Conservation (phyloP, 331 rosid genomes). For the Rhamnella rubrinervis region DNA sequence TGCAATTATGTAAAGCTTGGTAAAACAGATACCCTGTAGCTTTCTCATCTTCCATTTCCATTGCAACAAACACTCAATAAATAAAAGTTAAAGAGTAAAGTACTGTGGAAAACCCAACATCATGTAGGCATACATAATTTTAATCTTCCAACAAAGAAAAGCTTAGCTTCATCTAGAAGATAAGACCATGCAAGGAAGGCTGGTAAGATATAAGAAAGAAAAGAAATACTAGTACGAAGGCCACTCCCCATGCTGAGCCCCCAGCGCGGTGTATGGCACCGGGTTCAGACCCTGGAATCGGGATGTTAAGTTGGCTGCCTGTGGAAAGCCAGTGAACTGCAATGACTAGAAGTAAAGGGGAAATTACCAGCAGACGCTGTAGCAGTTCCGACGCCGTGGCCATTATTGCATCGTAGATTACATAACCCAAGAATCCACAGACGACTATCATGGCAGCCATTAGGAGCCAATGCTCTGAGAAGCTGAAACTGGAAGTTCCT, state of each 20-base stretch:
- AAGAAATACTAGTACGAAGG: constrained; percentile 46
- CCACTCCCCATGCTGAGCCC: constrained; percentile 80
- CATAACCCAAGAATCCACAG: constrained; percentile 48
- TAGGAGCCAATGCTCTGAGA: constrained; percentile 54
- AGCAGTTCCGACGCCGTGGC: constrained; percentile 64
- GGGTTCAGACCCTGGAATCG: constrained; percentile 76
- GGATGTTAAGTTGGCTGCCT: constrained; percentile 48
- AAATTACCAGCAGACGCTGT: constrained; percentile 61
- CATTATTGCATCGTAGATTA: constrained; percentile 62
- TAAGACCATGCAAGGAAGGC: constrained; percentile 52
- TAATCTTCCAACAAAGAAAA: background rate
- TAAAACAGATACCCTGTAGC: too few species aligned
- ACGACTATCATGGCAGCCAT: constrained; percentile 31
- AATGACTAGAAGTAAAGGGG: constrained; percentile 58
- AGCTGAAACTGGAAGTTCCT: constrained; percentile 28
- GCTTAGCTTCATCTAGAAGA: constrained; percentile 29
- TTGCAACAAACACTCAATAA: too few species aligned
- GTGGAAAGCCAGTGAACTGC: constrained; percentile 72
- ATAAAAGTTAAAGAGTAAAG: too few species aligned
- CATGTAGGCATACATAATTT: too few species aligned
- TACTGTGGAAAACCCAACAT: too few species aligned
- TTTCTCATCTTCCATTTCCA: too few species aligned
- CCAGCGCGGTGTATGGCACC: constrained; percentile 64
- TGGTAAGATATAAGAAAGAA: constrained; percentile 65
- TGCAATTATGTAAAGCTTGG: too few species aligned